Base-by-base conservation (phyloP, 345 rosid genomes). In the Eucalyptus curtisii region DNA sequence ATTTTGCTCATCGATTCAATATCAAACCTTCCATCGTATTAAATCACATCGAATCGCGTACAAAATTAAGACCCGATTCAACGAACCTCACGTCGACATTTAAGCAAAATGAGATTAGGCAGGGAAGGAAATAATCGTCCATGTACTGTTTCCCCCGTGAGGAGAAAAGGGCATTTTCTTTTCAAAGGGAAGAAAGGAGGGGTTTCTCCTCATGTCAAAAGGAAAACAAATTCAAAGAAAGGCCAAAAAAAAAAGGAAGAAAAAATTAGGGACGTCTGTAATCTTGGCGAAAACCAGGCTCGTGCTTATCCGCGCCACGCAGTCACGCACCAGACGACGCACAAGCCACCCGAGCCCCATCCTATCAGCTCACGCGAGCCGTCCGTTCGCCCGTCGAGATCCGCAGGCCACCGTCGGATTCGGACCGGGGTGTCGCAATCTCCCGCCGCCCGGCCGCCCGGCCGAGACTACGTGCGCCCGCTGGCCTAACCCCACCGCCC, bases 21-120 rank as follows among this genome's bases (percentile, higher is more conserved):
- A 27, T 59, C 15, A 59, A 27, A 59, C n/a, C 4, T 59, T 27
- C 5, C 15, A 11, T 12, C 33, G 0, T 13, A 27, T 30, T 27
- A 0, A 61, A 27, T 30, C 13, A 13, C 8, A 30, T 6, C 0
- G 17, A 13, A 61, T 27, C 4, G 16, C 0, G 4, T 13, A 27
- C 5, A 59, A 59, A 59, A 59, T 27, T 61, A 13, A 6, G 1
- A 12, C 4, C 15, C 8, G 4, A 61, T 27, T 27, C 33, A 30
- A 61, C 3, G 33, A 61, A 61, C 31, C 33, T 30, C 16, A 13
- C 1, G 4, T 30, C 16, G 33, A 61, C 1, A 30, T 3, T 30
- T 6, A 1, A 61, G 68, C 0, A 27, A 13, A 13, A 27, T 1
- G n/a, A 27, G 7, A 27, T 30, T 9, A 61, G 15, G 33, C 8